Evolutionary conservation across 495 filamentous ascomycete genomes (phyloP).

Genomic region (Penicillium malachiteum): DNA sequence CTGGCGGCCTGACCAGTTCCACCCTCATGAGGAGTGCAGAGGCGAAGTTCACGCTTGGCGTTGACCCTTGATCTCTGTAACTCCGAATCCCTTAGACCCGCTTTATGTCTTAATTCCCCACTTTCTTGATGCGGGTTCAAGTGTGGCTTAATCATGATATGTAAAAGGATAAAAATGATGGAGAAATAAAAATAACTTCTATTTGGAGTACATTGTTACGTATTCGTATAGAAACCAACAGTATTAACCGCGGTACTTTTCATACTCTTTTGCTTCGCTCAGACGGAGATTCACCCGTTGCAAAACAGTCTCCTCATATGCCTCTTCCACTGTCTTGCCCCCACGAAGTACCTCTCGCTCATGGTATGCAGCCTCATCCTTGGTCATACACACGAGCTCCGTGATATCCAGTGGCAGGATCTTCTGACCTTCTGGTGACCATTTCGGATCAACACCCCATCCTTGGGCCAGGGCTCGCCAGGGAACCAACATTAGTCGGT

Average conservation of each 20-base stretch:
- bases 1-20: not conserved
- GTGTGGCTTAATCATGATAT: not conserved
- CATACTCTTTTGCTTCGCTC: slow-evolving; percentile 59
- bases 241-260: slow-evolving; percentile 41
- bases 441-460: slow-evolving; percentile 38
- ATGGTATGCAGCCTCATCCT: slow-evolving; percentile 83
- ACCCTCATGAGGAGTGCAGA: not conserved
- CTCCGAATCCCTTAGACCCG: not conserved
- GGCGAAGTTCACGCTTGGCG: not conserved
- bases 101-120: not conserved
- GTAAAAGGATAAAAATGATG: not conserved
- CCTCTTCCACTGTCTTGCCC: slow-evolving; percentile 61
- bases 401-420: slow-evolving; percentile 59
- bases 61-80: not conserved
- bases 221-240: not conserved
- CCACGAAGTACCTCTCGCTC: slow-evolving; percentile 77
- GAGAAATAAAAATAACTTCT: not conserved
- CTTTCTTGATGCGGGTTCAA: not conserved
- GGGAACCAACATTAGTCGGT: slow-evolving; percentile 69
- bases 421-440: slow-evolving; percentile 64
- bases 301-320: slow-evolving; percentile 67
- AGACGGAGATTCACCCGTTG: slow-evolving; percentile 61
- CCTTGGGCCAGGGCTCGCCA: slow-evolving; percentile 66
- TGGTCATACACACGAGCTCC: slow-evolving; percentile 93
- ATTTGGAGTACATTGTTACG: not conserved